Conservation (phyloP, 2,329 filamentous ascomycete genomes). For the Xylaria multiplex region DNA sequence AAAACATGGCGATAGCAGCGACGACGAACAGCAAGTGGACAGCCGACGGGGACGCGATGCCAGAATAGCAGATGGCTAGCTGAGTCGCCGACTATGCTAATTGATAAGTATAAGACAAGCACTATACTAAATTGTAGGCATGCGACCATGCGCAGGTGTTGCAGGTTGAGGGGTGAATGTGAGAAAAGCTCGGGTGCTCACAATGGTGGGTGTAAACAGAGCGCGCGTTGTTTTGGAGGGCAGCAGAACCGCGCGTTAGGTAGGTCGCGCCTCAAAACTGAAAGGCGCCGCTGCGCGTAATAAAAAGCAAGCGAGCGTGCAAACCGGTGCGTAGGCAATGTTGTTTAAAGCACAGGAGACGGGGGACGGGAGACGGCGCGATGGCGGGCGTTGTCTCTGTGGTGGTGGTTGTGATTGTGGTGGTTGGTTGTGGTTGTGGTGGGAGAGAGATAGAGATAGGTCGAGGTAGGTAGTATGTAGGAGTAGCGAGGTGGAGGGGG, state of each 20-base stretch:
- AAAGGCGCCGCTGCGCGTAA: constrained; percentile 29
- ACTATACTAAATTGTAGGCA: constrained; percentile 35
- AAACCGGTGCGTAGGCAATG: constrained; percentile 6
- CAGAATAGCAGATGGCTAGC: not conserved
- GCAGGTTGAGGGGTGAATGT: constrained; percentile 13
- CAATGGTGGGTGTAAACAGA: constrained; percentile 44
- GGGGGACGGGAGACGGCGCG: constrained; percentile 8
- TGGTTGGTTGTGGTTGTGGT: constrained; percentile 5
- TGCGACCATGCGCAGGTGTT: constrained; percentile 38
- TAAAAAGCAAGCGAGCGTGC: constrained; percentile 1
- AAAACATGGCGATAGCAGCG: constrained; percentile 79
- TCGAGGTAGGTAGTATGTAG: constrained; percentile 24
- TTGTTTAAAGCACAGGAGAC: constrained; percentile 23
- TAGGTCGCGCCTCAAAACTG: constrained; percentile 37
- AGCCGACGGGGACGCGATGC: constrained; percentile 36
- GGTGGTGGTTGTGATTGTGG: constrained; percentile 11
- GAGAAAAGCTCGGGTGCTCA: constrained; percentile 30
- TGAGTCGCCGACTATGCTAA: constrained; percentile 29
- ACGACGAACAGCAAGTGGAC: constrained; percentile 37
- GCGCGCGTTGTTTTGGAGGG: constrained; percentile 46
- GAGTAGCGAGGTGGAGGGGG: constrained; percentile 37
- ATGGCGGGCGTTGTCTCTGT: constrained; percentile 24
- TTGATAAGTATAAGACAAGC: constrained; percentile 24
- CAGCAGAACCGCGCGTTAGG: constrained; percentile 42
- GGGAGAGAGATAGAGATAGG: constrained; percentile 2